Evolutionary conservation across 2,329 filamentous ascomycete species (phyloP), one percentile per base, ranked within the genome.

Genomic region (Diplodia corticola): DNA sequence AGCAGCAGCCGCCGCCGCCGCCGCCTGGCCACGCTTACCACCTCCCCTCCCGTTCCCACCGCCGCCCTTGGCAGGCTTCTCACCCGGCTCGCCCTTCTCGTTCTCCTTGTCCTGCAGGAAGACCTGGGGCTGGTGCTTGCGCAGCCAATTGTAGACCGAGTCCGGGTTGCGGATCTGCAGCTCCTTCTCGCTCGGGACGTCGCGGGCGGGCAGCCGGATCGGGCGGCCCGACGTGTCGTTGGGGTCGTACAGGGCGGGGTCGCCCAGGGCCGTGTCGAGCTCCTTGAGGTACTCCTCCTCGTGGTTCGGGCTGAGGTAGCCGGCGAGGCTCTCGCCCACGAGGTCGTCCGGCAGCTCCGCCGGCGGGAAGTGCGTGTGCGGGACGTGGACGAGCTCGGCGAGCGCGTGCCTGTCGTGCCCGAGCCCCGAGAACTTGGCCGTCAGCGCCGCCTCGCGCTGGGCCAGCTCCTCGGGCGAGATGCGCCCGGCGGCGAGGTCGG

Each of bases 131-230:
- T 92, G 89, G 77, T 97, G 85, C 74, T 92, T 89, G 69, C 92
- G 87, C 13, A 99, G 86, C 95, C 95, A 99, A 77, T 96, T 97
- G 80, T 96, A 96, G 3, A 97, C 93, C 67, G 91, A 96, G 49
- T 92, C 91, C 0, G 93, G 93, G 76, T 98, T 98, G 61, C 86
- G 86, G 26, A 92, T 78, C 65, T 88, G 83, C 50, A 83, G 77
- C 63, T 87, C 81, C 67, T 82, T 79, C 73, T 81, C 79, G 66
- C 76, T 75, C 66, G 82, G 74, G 48, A 77, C 80, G 66, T 74
- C 71, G 68, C 75, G 77, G 70, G 73, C 79, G 49, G 75, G 66
- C 67, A 72, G 73, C 77, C 73, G 71, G 75, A 74, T 71, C 68
- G 78, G 78, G 69, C 81, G 72, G 59, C 73, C 74, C 46, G 79